Evolutionary conservation across 257 asterid species (phyloP), one percentile per base, ranked within the genome.

Genomic region (Fraxinus pennsylvanica): DNA sequence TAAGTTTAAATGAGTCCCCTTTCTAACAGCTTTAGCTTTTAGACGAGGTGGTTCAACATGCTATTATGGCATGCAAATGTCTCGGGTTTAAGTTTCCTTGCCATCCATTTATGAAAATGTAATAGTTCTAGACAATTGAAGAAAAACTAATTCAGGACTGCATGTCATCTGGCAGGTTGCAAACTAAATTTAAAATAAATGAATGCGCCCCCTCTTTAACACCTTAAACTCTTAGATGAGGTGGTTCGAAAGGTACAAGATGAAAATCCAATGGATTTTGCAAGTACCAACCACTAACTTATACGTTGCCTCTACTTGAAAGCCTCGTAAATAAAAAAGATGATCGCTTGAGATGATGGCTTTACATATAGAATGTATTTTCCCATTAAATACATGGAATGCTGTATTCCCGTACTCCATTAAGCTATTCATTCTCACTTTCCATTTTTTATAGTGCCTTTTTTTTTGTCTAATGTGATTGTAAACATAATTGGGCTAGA

Each of bases 381-480:
- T 52, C 63, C 63, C 63, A 52, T 39, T 52, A 17, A 52, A 52
- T 52, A 22, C 22, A 52, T 17, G 25, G 19, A 19, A 14, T 52
- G 5, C 63, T 6, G n/a, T 52, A 17, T 52, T 52, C 21, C 63
- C 63, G 19, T 52, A 14, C 63, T 52, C 61, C 21, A 8, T 39
- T 39, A 14, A 17, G 25, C 8, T 19, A 14, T 17, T 52, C 22
- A 52, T 52, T 52, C 9, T 14, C 63, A 39, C 45, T 39, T 39
- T 39, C 45, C 45, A 39, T 9, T 39, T 39, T 39, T 39, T 8
- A 39, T 39, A 39, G 13, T 39, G 45, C 21, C 61, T 52, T 17
- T 45, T 43, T 45, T 45, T 87, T 74, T 96, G 52, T 13, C 52
- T 13, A 45, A 45, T 45, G 52, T 45, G 17, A 45, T 45, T 12